Evolutionary conservation across 805 yeast genomes (phyloP).

Genomic region (Starmerella floris): DNA sequence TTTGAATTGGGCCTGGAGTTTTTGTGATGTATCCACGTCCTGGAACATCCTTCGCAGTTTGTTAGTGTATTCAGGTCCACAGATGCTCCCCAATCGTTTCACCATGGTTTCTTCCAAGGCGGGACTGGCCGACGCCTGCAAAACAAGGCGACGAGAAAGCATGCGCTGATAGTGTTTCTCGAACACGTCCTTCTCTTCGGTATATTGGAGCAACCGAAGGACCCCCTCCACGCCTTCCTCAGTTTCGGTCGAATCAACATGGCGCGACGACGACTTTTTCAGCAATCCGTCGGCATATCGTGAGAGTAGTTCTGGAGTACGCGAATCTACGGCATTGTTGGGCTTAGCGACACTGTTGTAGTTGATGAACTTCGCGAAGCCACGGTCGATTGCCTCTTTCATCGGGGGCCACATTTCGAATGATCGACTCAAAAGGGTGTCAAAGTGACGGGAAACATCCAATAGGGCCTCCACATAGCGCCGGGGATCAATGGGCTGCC

Average conservation of each 20-base stretch:
- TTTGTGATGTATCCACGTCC: conserved; percentile 76
- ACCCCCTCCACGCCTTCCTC: conserved; percentile 59
- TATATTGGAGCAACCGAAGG: conserved; percentile 72
- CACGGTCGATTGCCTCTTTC: conserved; percentile 77
- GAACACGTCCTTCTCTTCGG: conserved; percentile 90
- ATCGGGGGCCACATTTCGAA: conserved; percentile 65
- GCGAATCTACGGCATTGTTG: conserved; percentile 36
- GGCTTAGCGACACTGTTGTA: conserved; percentile 60
- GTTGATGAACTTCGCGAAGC: conserved; percentile 76
- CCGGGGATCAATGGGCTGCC: conserved; percentile 48
- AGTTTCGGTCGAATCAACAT: conserved; percentile 54
- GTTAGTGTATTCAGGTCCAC: conserved; percentile 83
- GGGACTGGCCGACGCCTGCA: conserved; percentile 72
- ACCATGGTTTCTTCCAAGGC: conserved; percentile 75
- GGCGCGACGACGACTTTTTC: conserved; percentile 53
- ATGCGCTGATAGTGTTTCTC: conserved; percentile 84
- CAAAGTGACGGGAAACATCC: conserved; percentile 53
- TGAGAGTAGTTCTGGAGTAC: conserved; percentile 84
- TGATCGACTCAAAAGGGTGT: conserved; percentile 47
- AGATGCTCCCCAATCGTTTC: conserved; percentile 73
- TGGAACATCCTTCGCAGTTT: conserved; percentile 93
- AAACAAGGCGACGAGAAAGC: conserved; percentile 78
- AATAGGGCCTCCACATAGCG: conserved; percentile 67
- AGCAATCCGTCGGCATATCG: conserved; percentile 74
- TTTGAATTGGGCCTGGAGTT: conserved; percentile 47